A percentile compares a stretch with the other conserved stretches of the same genome.
phyloP scores from a whole-genome alignment of 192 early-diverging fungal genomes.

The Podila epigama region DNA sequence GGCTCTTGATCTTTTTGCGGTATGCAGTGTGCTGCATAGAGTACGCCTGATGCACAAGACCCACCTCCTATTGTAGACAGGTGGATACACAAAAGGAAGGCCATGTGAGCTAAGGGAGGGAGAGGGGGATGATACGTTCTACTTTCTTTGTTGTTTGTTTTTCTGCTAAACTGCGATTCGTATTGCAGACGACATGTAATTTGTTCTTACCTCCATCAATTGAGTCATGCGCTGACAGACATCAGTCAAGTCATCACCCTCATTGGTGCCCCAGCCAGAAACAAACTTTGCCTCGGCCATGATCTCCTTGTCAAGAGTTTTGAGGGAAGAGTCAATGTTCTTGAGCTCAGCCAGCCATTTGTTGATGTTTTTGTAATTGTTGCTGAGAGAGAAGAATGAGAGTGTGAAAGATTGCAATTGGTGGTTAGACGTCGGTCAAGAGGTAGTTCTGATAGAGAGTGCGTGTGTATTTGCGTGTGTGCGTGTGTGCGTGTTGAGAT shows the following conservation, averaged over 20 bases:
- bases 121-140: too few relatives aligned
- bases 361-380: conserved; percentile 50
- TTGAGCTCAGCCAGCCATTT: conserved; percentile 50
- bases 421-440: neutral
- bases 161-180: neutral
- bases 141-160: too few relatives aligned
- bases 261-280: conserved; percentile 43
- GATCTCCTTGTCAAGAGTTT: conserved; percentile 46
- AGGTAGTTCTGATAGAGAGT: too few relatives aligned
- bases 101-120: neutral
- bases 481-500: neutral
- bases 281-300: conserved; percentile 33
- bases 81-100: too few relatives aligned
- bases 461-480: neutral
- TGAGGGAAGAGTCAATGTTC: conserved; percentile 41
- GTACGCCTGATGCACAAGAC: conserved; percentile 38
- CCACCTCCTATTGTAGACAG: conserved; percentile 28
- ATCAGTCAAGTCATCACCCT: conserved; percentile 45
- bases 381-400: neutral
- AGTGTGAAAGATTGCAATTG: neutral
- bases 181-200: neutral
- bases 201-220: conserved; percentile 36
- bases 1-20: conserved; percentile 40
- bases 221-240: conserved; percentile 49
- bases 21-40: conserved; percentile 30